phyloP scores from a whole-genome alignment of 2,329 filamentous ascomycete species.

The Coleophoma crateriformis region DNA sequence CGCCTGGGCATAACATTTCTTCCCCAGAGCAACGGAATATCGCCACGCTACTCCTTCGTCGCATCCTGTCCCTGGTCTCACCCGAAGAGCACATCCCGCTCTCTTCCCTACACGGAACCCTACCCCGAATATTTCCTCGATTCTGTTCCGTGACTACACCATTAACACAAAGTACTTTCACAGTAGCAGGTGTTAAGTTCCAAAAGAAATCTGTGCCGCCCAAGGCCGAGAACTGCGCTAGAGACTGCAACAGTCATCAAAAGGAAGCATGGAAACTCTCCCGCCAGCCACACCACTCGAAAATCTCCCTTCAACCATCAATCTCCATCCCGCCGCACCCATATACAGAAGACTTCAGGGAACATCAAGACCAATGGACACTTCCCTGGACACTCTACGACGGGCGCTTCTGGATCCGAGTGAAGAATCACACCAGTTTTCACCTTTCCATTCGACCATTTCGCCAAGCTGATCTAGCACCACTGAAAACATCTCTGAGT shows the following conservation, averaged over 20 bases:
- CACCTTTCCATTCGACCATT: constrained; percentile 14
- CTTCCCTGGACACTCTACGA: constrained; percentile 39
- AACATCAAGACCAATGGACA: constrained; percentile 4
- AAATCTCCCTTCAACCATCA: neutral
- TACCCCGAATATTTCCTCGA: constrained; percentile 34
- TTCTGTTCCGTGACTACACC: neutral
- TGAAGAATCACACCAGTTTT: constrained; percentile 19
- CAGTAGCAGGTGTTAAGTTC: constrained; percentile 16
- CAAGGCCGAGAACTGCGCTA: neutral
- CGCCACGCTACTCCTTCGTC: constrained; percentile 39
- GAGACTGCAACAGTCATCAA: neutral
- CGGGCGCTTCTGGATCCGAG: constrained; percentile 55
- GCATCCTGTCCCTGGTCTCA: constrained; percentile 41
- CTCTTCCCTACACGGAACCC: constrained; percentile 33
- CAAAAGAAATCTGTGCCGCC: neutral
- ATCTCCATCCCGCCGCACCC: neutral
- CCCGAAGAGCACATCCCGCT: constrained; percentile 38
- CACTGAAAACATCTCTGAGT: constrained; percentile 6
- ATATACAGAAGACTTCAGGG: constrained; percentile 22
- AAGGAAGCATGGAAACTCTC: constrained; percentile 16
- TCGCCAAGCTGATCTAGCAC: constrained; percentile 7
- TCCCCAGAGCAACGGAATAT: neutral
- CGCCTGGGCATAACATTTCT: constrained; percentile 13
- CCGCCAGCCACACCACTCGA: constrained; percentile 12
- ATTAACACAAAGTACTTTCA: constrained; percentile 6